A percentile compares a stretch with the other conserved stretches of the same genome.
phyloP scores from a whole-genome alignment of 257 asterid species.

The Oldenlandia corymbosa region DNA sequence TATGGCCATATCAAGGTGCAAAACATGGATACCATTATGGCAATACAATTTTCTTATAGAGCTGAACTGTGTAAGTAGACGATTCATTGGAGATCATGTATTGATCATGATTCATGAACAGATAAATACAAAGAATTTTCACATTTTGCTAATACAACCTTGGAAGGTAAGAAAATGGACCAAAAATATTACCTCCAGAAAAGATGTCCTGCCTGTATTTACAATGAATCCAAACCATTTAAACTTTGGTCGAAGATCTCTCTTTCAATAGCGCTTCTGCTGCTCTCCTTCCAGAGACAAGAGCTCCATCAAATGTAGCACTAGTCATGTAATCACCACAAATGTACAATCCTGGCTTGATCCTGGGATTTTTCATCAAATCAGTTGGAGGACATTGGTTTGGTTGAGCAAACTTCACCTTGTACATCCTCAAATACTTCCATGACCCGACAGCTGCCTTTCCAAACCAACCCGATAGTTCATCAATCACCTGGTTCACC shows the following conservation, averaged over 20 bases:
- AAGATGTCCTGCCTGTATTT: not conserved
- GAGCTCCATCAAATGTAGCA: slow-evolving; percentile 92
- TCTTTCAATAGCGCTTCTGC: slow-evolving; percentile 77
- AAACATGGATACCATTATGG: too few relatives aligned
- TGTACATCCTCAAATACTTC: slow-evolving; percentile 64
- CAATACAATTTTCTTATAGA: too few relatives aligned
- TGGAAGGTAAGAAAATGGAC: not conserved
- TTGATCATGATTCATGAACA: slow-evolving; percentile 20
- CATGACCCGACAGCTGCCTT: slow-evolving; percentile 45
- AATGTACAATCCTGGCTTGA: slow-evolving; percentile 54
- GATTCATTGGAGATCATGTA: too few relatives aligned
- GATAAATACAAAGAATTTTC: slow-evolving; percentile 5
- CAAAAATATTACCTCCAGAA: slow-evolving; percentile 6
- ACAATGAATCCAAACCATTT: slow-evolving; percentile 14
- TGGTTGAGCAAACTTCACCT: slow-evolving; percentile 77
- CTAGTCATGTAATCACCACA: slow-evolving; percentile 89
- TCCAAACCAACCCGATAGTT: slow-evolving; percentile 80
- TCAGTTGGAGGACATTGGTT: slow-evolving; percentile 85
- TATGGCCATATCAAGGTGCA: too few relatives aligned
- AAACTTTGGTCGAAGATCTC: slow-evolving; percentile 31
- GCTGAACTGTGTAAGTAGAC: too few relatives aligned
- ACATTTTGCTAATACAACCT: not conserved
- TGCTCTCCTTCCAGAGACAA: slow-evolving; percentile 87
- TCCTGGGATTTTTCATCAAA: slow-evolving; percentile 57
- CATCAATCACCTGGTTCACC: slow-evolving; percentile 48